Conservation (phyloP, 2,329 filamentous ascomycete genomes). For the Aspergillus terreus region DNA sequence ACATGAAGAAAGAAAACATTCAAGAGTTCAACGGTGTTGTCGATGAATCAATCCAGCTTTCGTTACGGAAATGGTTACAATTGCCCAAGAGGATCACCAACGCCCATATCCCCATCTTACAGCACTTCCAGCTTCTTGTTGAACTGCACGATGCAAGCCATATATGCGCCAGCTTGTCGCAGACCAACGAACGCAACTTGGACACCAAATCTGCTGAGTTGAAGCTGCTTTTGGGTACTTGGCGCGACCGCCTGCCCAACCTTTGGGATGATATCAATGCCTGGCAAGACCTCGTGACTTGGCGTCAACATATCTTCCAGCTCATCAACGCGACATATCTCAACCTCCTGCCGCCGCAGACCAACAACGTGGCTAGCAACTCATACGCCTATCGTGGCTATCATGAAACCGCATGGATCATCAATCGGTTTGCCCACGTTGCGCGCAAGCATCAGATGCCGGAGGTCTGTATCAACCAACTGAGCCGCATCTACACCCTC, state of each 20-base stretch:
- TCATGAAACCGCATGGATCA: constrained; percentile 99
- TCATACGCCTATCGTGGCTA: constrained; percentile 97
- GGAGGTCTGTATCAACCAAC: constrained; percentile 94
- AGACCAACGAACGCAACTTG: constrained; percentile 78
- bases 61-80: constrained; percentile 98
- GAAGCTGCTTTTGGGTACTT: constrained; percentile 87
- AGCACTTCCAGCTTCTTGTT: constrained; percentile 97
- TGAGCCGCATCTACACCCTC: constrained; percentile 96
- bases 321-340: constrained; percentile 95
- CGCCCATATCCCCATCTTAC: constrained; percentile 88
- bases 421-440: constrained; percentile 97
- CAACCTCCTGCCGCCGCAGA: constrained; percentile 72
- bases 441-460: constrained; percentile 94
- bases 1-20: constrained; percentile 77
- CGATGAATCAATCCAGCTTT: constrained; percentile 95
- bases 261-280: constrained; percentile 99
- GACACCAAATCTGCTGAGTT: constrained; percentile 94
- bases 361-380: constrained; percentile 78
- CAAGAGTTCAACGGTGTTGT: constrained; percentile 85
- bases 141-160: constrained; percentile 96
- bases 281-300: constrained; percentile 99
- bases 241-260: constrained; percentile 93
- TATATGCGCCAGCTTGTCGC: constrained; percentile 85
- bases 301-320: constrained; percentile 98
- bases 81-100: constrained; percentile 91